A percentile compares a stretch with the other conserved stretches of the same genome.
Evolutionary conservation across 805 yeast species (phyloP).

Genomic region (Zygotorulaspora chibaensis): DNA sequence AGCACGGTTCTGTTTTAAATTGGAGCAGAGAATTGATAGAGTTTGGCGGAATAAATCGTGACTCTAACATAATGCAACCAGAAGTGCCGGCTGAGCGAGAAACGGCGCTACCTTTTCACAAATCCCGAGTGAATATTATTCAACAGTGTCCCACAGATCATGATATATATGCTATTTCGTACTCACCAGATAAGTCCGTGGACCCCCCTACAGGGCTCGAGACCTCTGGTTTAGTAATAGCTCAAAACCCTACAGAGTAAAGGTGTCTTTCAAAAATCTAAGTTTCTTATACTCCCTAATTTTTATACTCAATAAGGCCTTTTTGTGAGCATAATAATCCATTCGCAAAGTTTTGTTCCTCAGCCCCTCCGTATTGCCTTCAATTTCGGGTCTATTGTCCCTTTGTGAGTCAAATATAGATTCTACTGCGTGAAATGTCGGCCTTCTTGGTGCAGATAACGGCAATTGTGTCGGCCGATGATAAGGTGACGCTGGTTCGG

Average conservation of each 20-base stretch:
- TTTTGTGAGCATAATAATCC: conserved; percentile 20
- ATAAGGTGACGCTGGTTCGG: conserved; percentile 13
- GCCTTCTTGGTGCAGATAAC: conserved; percentile 3
- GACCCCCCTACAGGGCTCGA: neutral
- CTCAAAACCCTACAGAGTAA: conserved; percentile 17
- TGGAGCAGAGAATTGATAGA: conserved; percentile 28
- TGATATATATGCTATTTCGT: conserved; percentile 16
- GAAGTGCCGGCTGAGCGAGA: neutral
- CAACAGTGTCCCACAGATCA: conserved; percentile 20
- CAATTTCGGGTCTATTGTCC: neutral
- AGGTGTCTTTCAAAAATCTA: conserved; percentile 28
- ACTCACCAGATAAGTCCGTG: conserved; percentile 23
- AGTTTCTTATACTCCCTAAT: conserved; percentile 24
- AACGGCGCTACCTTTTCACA: neutral
- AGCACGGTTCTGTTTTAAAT: conserved; percentile 17
- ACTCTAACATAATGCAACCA: neutral
- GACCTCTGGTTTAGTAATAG: conserved; percentile 10
- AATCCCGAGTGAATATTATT: conserved; percentile 18
- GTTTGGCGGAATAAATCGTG: conserved; percentile 26
- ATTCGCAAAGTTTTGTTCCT: conserved; percentile 16
- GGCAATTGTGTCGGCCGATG: conserved; percentile 9
- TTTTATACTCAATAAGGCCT: conserved; percentile 18
- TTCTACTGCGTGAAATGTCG: conserved; percentile 7
- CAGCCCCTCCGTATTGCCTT: conserved; percentile 6
- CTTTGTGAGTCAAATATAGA: conserved; percentile 5